A percentile compares a stretch with the other conserved stretches of the same genome.
These are phyloP conservation scores for Phytophthora sansomeana DNA, from an alignment of 352 stramenopile species.

Conservation along the genomic window DNA sequence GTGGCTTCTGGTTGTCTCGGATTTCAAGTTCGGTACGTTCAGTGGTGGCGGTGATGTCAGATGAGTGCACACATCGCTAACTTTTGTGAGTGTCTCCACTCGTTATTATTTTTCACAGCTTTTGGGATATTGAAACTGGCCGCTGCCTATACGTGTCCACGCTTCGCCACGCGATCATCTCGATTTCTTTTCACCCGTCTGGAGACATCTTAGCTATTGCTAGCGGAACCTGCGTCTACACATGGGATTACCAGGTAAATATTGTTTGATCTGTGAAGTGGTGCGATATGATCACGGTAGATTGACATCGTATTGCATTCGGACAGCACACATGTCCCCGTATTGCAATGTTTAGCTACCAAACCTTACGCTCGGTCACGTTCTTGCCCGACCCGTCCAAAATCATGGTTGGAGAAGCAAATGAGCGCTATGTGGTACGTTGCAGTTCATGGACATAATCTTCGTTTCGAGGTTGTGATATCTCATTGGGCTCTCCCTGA, in stretches of 20 bases:
- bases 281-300: background rate
- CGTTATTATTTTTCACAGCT: slow-evolving; percentile 41
- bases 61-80: background rate
- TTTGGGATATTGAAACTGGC: slow-evolving; percentile 90
- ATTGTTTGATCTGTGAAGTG: slow-evolving; percentile 5
- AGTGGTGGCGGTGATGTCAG: background rate
- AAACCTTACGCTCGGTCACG: slow-evolving; percentile 94
- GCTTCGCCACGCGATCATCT: slow-evolving; percentile 96
- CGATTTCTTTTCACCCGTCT: slow-evolving; percentile 96
- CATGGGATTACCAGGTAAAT: slow-evolving; percentile 95
- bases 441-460: background rate
- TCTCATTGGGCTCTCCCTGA: background rate
- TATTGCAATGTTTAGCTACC: slow-evolving; percentile 91
- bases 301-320: slow-evolving; percentile 4
- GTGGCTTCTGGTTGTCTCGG: slow-evolving; percentile 97
- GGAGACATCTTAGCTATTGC: slow-evolving; percentile 95
- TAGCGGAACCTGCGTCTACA: slow-evolving; percentile 94
- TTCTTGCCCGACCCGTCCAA: slow-evolving; percentile 92
- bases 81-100: background rate
- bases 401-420: slow-evolving; percentile 96
- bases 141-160: slow-evolving; percentile 95
- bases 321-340: slow-evolving; percentile 77
- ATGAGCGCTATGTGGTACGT: slow-evolving; percentile 88
- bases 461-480: background rate
- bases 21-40: slow-evolving; percentile 91